phyloP scores from a whole-genome alignment of 345 rosid genomes.

The Angophora floribunda region DNA sequence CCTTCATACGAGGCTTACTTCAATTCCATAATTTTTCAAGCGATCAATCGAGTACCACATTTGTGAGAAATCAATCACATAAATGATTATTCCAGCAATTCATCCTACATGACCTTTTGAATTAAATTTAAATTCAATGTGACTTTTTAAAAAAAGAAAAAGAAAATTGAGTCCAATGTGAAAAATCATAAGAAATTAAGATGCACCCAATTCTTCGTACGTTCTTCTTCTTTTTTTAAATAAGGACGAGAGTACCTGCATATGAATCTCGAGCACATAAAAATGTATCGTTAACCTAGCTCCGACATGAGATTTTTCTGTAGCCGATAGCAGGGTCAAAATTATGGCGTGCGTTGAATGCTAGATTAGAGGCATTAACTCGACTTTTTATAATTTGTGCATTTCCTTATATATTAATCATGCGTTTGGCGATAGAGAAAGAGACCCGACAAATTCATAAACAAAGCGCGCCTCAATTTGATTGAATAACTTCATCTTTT shows the following conservation, averaged over 20 bases:
- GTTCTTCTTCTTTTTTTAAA: fast-evolving
- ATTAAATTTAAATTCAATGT: too few species aligned
- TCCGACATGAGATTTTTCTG: not conserved
- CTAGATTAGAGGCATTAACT: not conserved
- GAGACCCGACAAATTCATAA: too few species aligned
- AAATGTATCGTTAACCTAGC: not conserved
- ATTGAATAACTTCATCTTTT: too few species aligned
- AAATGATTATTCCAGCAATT: too few species aligned
- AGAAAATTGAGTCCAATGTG: too few species aligned
- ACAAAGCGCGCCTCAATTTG: too few species aligned
- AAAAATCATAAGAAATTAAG: too few species aligned
- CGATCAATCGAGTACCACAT: fast-evolving
- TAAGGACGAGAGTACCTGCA: not conserved
- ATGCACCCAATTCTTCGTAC: not conserved
- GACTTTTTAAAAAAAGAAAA: not conserved
- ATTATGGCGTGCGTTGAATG: not conserved
- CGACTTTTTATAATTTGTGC: too few species aligned
- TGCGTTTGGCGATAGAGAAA: too few species aligned
- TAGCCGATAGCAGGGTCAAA: not conserved
- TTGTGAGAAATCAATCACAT: not conserved
- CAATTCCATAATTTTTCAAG: fast-evolving
- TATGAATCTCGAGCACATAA: not conserved
- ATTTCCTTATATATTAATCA: too few species aligned
- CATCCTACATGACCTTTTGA: not conserved
- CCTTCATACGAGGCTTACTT: not conserved